Evolutionary conservation across 1,284 basidiomycete species (phyloP), one percentile per base, ranked within the genome.

Genomic region (Exobasidium cylindrosporum): DNA sequence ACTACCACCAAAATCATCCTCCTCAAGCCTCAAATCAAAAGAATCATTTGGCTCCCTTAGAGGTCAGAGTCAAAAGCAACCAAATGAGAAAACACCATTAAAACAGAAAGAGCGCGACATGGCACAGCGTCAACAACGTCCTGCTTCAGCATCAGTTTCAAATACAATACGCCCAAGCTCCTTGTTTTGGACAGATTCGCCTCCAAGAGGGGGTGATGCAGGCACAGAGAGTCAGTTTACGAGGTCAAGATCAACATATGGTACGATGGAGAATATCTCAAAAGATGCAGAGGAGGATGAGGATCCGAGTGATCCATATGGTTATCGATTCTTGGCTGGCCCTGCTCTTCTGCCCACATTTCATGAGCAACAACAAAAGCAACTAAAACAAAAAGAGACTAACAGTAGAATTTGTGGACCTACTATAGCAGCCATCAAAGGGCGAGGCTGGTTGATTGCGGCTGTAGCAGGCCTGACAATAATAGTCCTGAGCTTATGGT

Each of bases 241-340:
- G 26, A 26, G 26, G 26, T 40, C 35, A 40, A 40, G 17, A 17
- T 40, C 35, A 40, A 10, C 5, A 13, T 50, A 50, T 50, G 47
- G 47, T 5, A 24, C 47, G 26, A 50, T 24, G 26, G 47, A 50
- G 14, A 28, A 2, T 50, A 14, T 17, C 17, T 50, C 26, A 14
- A 29, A 6, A 32, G 26, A n/a, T 14, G 32, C 53, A 55, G n/a
- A 26, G n/a, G 32, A 23, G n/a, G 53, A 55, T 13, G 53, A 35
- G 31, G 35, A 40, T 17, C 35, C 35, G 17, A 40, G 10, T 7
- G 60, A 60, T 43, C 58, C 58, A 5, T 60, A 60, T 43, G 58
- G 58, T 31, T 60, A 60, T 40, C 58, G 58, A 23, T 31, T 31
- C 11, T 32, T 60, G 7, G 58, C 58, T 23, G 58, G 58, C 1